Evolutionary conservation across 208 protist species (phyloP), one percentile per base, ranked within the genome.

Genomic region (Balamuthia mandrillaris): DNA sequence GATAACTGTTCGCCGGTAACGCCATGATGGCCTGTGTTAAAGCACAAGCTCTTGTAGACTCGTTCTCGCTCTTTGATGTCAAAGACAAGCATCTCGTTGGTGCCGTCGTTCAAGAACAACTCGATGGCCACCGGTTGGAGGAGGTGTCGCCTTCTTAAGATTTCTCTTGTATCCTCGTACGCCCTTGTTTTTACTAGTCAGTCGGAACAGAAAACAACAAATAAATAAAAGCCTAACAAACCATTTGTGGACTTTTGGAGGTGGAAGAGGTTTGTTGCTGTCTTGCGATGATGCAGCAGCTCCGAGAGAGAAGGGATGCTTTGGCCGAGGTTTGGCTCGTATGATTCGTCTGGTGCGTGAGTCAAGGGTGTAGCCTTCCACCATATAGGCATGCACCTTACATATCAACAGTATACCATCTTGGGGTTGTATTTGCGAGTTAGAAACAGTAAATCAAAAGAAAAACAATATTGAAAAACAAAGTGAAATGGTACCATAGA

Each of bases 91-190:
- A 98, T 91, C 47, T 93, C 90, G 81, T 92, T 96, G 47, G 89
- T 83, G 9, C 93, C 90, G 88, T 96, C 91, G 10, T 86, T 84
- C 45, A 95, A 93, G 92, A 95, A 97, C 31, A 98, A 63, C 90
- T 98, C 96, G 49, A 97, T 82, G n/a, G 92, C 95, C 49, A 90
- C 95, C 65, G 94, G 93, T 44, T 89, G 88, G 93, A 98, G 96
- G 83, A 96, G 93, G 90, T 96, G 97, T 33, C 66, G 61, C 37
- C 77, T 35, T 6, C 77, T 56, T 37, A 83, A 45, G 33, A 83
- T 56, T 37, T 83, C 77, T 39, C 54, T 83, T 12, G 37, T 52
- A 35, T 83, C 77, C 54, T 42, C 77, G 54, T 83, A 83, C 14
- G 31, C 16, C 77, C 70, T 79, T 10, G 3, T 1, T 29, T 49